Evolutionary conservation across 1,284 basidiomycete genomes (phyloP), one percentile per base, ranked within the genome.

Genomic region (Melanopsichium pennsylvanicum): DNA sequence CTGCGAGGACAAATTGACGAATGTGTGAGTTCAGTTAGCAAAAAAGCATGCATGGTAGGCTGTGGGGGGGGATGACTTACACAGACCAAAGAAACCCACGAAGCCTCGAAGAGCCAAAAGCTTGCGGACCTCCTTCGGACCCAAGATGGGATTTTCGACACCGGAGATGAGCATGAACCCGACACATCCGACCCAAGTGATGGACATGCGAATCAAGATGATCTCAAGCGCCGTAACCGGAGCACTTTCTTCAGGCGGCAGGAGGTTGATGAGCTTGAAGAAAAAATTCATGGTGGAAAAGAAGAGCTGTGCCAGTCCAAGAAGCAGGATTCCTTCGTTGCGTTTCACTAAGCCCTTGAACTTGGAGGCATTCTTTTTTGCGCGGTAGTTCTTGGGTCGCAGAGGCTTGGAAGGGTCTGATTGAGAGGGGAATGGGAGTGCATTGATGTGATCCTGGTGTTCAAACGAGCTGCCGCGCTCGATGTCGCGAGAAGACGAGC

Each of bases 121-220:
- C 2, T 82, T 51, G 23, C 90, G 84, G 3, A 91, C 85, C 2
- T 85, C 88, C 44, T 86, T 86, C 0, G 90, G 90, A 0, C 90
- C 90, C 3, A 87, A 70, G 44, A 88, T 81, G 0, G 89, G 89
- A 70, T 90, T 82, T 0, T 87, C 86, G 1, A 90, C 85, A 19
- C 84, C 83, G n/a, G 81, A 83, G 26, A 40, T 41, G 23, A 62
- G 41, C 61, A 75, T 64, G 76, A 59, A 82, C 72, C 9, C 61
- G 19, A 31, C 77, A 71, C 34, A 78, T 58, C 50, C 78, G 66
- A 55, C 75, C 69, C 47, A 82, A 71, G 64, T 82, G 32, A 84
- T 79, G 21, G 85, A 84, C 84, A 86, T 86, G 74, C 87, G 84
- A 41, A 85, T 80, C 25, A 82, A 79, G 31, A 87, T 83, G 42